Percentiles rank a stretch among this genome's conserved stretches.
These are phyloP conservation scores for Furcasterigmium furcatum DNA, from an alignment of 2,329 filamentous ascomycete species.

Conservation along the genomic window DNA sequence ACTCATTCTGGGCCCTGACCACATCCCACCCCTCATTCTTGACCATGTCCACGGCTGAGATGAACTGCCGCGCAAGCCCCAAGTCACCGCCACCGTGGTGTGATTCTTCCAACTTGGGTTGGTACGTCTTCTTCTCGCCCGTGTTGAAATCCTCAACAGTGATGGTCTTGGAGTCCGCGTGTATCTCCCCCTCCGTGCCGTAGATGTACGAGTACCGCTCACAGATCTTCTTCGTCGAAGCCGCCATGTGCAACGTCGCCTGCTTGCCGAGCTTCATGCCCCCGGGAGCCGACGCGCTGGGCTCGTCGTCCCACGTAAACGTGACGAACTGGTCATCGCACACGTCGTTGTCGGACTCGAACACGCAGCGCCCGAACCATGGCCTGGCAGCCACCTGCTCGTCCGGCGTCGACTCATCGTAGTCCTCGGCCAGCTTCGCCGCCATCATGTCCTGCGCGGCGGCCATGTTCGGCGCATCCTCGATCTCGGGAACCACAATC, in stretches of 20 bases:
- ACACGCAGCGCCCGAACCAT: constrained; percentile 95
- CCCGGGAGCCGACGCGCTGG: constrained; percentile 89
- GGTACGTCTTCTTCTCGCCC: constrained; percentile 7
- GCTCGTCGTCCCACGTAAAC: constrained; percentile 83
- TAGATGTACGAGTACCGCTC: constrained; percentile 83
- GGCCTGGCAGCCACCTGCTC: constrained; percentile 49
- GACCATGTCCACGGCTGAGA: constrained; percentile 76
- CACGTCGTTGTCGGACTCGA: constrained; percentile 88
- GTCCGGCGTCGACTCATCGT: constrained; percentile 44
- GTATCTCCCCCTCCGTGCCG: constrained; percentile 80
- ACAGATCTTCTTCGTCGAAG: constrained; percentile 83
- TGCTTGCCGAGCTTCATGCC: constrained; percentile 74
- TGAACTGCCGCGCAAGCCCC: constrained; percentile 75
- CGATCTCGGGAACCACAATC: constrained; percentile 89
- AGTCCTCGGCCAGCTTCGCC: constrained; percentile 47
- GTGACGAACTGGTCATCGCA: constrained; percentile 91
- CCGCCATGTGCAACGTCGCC: constrained; percentile 90
- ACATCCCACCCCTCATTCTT: constrained; percentile 67
- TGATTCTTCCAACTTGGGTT: constrained; percentile 11
- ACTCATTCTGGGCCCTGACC: constrained; percentile 67
- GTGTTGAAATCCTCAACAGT: constrained; percentile 56
- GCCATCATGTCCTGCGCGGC: constrained; percentile 37
- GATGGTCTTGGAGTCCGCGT: constrained; percentile 78
- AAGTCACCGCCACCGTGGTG: constrained; percentile 12
- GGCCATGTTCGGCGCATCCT: constrained; percentile 58